Evolutionary conservation across 306 rosid species (phyloP), one percentile per base, ranked within the genome.

Genomic region (Rosa rugosa): DNA sequence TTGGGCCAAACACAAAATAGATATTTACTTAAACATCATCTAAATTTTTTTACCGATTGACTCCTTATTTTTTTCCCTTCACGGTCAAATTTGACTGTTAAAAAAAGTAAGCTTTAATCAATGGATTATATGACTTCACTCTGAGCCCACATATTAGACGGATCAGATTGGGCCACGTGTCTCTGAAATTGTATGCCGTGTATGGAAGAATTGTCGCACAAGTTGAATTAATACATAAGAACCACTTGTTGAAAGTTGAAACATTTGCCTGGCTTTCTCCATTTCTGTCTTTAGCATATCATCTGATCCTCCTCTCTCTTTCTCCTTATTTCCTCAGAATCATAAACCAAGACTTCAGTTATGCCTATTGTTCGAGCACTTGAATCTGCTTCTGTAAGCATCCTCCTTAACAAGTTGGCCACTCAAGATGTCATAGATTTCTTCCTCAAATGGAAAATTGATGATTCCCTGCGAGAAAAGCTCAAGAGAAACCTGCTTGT

Each of bases 381-480:
- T 51, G 76, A 72, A 72, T 17, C 76, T 72, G 65, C 76, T 51
- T 72, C 76, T 51, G 76, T 72, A 18, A 51, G 76, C 64, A 59
- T 72, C 57, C 45, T 78, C 38, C 73, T 78, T 4, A 72, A 78
- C 69, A 42, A 46, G 51, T 44, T 78, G 17, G 70, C 76, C 50
- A 53, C 57, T 54, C 76, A 4, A 27, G 69, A 78, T 31, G 49
- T 78, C 11, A 5, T 69, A 17, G 60, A 57, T 12, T 78, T 78
- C 38, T 78, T 78, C 76, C 75, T 40, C 38, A 67, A 69, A 63
- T 49, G 72, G 73, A 16, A 45, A 69, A 27, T 18, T 40, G 45
- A 53, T n/a, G 5, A 12, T 10, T 60, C 38, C 9, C 46, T 53
- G n/a, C 20, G 11, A n/a, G 53, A 11, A 20, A 70, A 54, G 34